A percentile compares a stretch with the other conserved stretches of the same genome.
Conservation (phyloP, 208 protist genomes). For the Crithidia sp. region DNA sequence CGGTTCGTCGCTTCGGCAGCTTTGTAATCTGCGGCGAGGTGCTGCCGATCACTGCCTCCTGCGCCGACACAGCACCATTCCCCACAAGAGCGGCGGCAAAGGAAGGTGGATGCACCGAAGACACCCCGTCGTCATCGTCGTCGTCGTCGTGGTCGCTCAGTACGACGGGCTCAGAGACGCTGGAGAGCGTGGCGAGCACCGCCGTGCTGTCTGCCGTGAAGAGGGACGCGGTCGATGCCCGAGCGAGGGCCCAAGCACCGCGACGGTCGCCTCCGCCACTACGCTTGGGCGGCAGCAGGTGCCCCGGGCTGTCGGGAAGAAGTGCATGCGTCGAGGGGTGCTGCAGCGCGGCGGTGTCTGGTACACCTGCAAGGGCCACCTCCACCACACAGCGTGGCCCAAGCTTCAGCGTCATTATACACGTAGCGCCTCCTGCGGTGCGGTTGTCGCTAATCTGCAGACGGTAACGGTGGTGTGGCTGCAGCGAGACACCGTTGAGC, state of each 20-base stretch:
- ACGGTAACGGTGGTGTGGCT: slow-evolving; percentile 51
- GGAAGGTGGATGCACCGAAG: neutral
- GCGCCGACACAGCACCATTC: neutral
- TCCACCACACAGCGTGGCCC: slow-evolving; percentile 30
- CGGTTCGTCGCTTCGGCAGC: neutral
- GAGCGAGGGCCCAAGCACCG: neutral
- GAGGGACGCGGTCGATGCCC: slow-evolving; percentile 13
- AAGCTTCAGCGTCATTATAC: slow-evolving; percentile 19
- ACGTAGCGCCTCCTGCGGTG: neutral
- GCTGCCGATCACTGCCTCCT: neutral
- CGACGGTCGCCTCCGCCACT: no score
- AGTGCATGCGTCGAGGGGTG: neutral
- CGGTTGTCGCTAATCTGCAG: slow-evolving; percentile 12
- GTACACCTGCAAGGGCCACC: slow-evolving; percentile 12
- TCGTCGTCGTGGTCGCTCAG: slow-evolving; percentile 20
- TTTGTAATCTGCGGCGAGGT: neutral
- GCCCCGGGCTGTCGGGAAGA: neutral
- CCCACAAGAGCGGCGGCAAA: neutral
- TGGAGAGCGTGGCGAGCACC: slow-evolving; percentile 29
- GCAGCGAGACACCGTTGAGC: slow-evolving; percentile 38
- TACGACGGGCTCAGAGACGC: slow-evolving; percentile 22
- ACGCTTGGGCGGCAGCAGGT: neutral
- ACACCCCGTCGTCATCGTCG: neutral
- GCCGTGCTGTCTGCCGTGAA: slow-evolving; percentile 27
- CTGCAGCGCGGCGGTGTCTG: neutral